phyloP scores from a whole-genome alignment of 306 rosid species.

The Prunus padus region DNA sequence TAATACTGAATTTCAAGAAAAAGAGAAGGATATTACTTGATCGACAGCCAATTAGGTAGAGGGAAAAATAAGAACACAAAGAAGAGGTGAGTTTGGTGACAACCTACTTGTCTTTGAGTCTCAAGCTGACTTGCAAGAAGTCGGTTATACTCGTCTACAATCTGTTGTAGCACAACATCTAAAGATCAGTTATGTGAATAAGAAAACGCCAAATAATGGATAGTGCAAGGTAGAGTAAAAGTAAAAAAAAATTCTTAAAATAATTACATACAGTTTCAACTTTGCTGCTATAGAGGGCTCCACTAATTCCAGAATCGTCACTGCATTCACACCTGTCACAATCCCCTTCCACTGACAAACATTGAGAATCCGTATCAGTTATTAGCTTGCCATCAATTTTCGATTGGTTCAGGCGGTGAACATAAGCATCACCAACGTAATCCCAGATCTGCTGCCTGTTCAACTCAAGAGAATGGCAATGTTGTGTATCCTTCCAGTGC shows the following conservation, averaged over 20 bases:
- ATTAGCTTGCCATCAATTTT: conserved; percentile 71
- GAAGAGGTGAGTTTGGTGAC: background rate
- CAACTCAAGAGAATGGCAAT: conserved; percentile 90
- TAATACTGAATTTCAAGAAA: conserved; percentile 50
- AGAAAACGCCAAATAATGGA: background rate
- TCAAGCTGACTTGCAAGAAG: conserved; percentile 90
- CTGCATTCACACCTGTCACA: conserved; percentile 60
- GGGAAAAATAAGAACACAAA: conserved; percentile 1
- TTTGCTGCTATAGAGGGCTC: conserved; percentile 83
- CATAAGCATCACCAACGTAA: conserved; percentile 83
- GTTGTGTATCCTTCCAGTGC: conserved; percentile 83
- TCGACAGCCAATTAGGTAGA: background rate
- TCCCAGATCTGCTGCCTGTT: conserved; percentile 95
- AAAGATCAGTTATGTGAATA: conserved; percentile 19
- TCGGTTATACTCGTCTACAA: conserved; percentile 82
- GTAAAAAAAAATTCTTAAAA: background rate
- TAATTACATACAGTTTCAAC: conserved; percentile 69
- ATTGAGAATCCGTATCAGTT: conserved; percentile 49
- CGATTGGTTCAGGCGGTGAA: conserved; percentile 87
- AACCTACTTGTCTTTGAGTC: conserved; percentile 83
- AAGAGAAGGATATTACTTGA: background rate
- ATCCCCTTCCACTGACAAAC: conserved; percentile 61
- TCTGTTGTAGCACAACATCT: conserved; percentile 51
- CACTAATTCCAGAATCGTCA: conserved; percentile 73
- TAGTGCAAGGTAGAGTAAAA: background rate